Base-by-base conservation (phyloP, 2,329 filamentous ascomycete genomes). In the Pseudogymnoascus sp. region DNA sequence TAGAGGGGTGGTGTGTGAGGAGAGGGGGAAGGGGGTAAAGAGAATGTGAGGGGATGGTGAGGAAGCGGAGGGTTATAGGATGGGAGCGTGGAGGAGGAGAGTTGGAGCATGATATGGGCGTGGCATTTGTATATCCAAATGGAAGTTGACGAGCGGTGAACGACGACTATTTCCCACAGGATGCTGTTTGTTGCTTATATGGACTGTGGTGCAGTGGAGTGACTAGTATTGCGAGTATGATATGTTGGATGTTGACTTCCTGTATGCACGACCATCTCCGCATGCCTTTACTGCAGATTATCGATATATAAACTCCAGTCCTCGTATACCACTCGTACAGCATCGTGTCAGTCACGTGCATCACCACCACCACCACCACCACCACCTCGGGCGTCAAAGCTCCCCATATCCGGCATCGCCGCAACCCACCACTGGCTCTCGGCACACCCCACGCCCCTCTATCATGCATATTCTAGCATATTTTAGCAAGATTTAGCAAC, bases 1-100 rank as follows among this genome's bases (percentile, higher is more conserved):
- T 88, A 78, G 23, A 11, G 8, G 4, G 35, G 15, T 15, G n/a
- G n/a, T n/a, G n/a, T n/a, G 44, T 53, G n/a, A 31, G 7, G 42
- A 35, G 13, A 5, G 36, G 38, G 38, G 3, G n/a, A n/a, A n/a
- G 35, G 8, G 4, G 35, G 15, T 15, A 36, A 8, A 10, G 19
- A 1, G 40, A 17, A 19, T 44, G 40, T 17, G 17, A 19, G 2
- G 4, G 8, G 40, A 6, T 1, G 21, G 40, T 19, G 10, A 26
- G 23, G 23, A 6, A 3, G 23, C 6, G 40, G 13, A 23, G 19
- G 35, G 11, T 26, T 3, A 26, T 26, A 26, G 23, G 15, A 6
- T 38, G 35, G n/a, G 35, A 6, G 35, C 11, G 35, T n/a, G 35
- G 40, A 23, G 9, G 19, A 13, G 1, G 17, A 21, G 17, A 10